Base-by-base conservation (phyloP, 2,329 filamentous ascomycete species). In the Aspergillus costaricaensis region DNA sequence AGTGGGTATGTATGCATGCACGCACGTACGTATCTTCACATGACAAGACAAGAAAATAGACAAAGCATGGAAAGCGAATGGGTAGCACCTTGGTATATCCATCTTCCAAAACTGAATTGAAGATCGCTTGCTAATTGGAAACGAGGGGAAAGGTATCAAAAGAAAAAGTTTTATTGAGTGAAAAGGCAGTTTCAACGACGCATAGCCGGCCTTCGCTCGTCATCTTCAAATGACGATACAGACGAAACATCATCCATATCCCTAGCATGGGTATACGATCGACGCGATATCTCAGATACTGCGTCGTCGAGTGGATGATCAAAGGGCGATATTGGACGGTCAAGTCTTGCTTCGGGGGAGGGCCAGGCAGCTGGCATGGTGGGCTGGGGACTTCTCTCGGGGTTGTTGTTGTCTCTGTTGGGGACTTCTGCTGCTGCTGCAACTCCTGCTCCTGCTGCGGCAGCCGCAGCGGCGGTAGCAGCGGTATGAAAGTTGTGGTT, bases 231-330 rank as follows among this genome's bases (percentile, higher is more conserved):
- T 2, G 71, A 73, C 21, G 71, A 75, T 3, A 75, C 71, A 38
- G 71, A 70, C 21, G 73, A 75, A 36, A 72, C 50, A 54, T 73
- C 70, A 65, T 74, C 71, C 39, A 68, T 62, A 14, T 67, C 66
- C 4, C 60, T 62, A 9, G 56, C 57, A 44, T 67, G 58, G 1
- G 36, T 39, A 7, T 19, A 21, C 17, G 30, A 49, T 39, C 54
- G 57, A 15, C 59, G 63, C 10, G 72, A 75, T 21, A 75, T 58
- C 14, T 67, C 61, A 9, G 73, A 75, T 21, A 71, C 58, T 14
- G 57, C 62, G 59, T 71, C 70, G 55, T 69, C 67, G 10, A 64
- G 62, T 2, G 65, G 62, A 55, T 66, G 58, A 19, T 68, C 64
- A 43, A 70, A 73, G 5, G 68, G 67, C 38, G 70, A 71, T 2